These are phyloP conservation scores for Kernera saxatilis DNA, from an alignment of 345 rosid species.

Conservation along the genomic window DNA sequence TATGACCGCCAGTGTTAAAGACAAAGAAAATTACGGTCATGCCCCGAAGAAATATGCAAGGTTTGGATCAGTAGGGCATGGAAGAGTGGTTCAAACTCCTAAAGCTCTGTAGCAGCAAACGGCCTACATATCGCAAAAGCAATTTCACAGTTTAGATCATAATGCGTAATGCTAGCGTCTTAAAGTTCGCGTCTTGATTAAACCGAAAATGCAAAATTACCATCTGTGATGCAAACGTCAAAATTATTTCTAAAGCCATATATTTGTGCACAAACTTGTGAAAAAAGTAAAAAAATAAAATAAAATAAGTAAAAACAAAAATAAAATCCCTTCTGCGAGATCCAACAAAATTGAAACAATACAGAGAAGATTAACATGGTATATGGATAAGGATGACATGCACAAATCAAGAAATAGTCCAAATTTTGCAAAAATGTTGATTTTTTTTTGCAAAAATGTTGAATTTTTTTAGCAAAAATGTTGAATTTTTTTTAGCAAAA, in stretches of 20 bases:
- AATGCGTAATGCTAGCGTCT: slow-evolving; percentile 1
- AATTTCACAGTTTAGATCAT: background rate
- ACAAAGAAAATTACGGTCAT: background rate
- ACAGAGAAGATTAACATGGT: no score
- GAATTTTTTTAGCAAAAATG: no score
- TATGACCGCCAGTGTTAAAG: background rate
- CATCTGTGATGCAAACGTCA: slow-evolving; percentile 78
- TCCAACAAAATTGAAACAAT: no score
- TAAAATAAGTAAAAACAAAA: background rate
- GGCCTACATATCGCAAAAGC: slow-evolving; percentile 52
- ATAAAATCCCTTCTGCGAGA: no score
- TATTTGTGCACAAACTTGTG: slow-evolving; percentile 52
- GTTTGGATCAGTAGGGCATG: slow-evolving; percentile 46
- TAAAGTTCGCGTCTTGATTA: background rate
- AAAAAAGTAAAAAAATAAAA: background rate
- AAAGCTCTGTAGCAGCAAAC: slow-evolving; percentile 68
- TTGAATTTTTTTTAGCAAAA: no score
- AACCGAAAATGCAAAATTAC: slow-evolving; percentile 34
- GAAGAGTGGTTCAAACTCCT: slow-evolving; percentile 81
- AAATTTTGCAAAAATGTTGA: no score
- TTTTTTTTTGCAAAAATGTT: no score
- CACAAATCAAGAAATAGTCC: no score
- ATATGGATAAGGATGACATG: no score
- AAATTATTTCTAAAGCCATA: slow-evolving; percentile 63
- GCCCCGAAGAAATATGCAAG: slow-evolving; percentile 41